Evolutionary conservation across 225 moss, liverwort and hornwort species (phyloP).

Genomic region (Rhytidiadelphus loreus): DNA sequence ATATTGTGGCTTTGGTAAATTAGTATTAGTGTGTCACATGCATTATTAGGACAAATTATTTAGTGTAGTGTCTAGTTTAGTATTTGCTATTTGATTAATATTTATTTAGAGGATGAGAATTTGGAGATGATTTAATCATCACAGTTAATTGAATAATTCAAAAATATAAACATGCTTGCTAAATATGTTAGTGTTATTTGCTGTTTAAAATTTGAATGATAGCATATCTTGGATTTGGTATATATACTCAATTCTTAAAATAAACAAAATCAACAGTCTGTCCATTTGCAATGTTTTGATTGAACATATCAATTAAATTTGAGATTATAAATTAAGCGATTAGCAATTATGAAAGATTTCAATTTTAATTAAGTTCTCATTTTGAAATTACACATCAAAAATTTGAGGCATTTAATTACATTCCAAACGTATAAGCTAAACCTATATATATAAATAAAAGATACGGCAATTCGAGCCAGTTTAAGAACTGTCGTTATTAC

Average conservation of each 20-base stretch:
- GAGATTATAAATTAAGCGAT: not conserved
- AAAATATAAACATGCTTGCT: not conserved
- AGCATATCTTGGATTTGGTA: not conserved
- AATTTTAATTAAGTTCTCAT: not conserved
- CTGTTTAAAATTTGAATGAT: not conserved
- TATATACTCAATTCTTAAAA: not conserved
- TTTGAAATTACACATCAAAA: not conserved
- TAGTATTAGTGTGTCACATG: too few species aligned
- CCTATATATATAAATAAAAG: too few species aligned
- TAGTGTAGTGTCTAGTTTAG: rapidly evolving
- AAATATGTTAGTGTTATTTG: not conserved
- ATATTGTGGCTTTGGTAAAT: not conserved
- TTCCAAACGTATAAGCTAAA: not conserved
- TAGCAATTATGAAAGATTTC: not conserved
- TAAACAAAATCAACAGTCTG: rapidly evolving
- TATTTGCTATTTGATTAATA: not conserved
- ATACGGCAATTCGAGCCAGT: too few species aligned
- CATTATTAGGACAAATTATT: too few species aligned
- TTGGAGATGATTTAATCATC: not conserved
- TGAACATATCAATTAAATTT: not conserved
- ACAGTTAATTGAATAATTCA: not conserved
- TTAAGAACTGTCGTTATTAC: not conserved
- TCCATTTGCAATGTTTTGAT: not conserved
- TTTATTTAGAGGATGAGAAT: not conserved
- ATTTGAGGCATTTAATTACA: too few species aligned